Conservation (phyloP, 2,329 filamentous ascomycete genomes). For the Colletotrichum costaricense region DNA sequence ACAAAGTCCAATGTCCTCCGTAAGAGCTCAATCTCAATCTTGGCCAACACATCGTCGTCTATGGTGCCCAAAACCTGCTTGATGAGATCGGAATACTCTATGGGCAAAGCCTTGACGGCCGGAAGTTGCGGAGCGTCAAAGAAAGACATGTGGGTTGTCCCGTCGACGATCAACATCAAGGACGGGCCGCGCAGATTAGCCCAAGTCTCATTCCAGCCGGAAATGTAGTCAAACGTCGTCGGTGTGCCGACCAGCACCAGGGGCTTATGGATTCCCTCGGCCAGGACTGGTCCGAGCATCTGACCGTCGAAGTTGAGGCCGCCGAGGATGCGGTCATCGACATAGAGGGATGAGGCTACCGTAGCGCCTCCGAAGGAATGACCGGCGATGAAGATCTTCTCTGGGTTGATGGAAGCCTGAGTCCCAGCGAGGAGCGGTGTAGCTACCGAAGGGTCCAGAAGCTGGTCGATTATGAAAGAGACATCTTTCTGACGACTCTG, state of each 20-base stretch:
- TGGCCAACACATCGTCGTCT: background rate
- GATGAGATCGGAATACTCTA: background rate
- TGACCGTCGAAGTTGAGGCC: constrained; percentile 55
- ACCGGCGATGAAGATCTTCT: constrained; percentile 48
- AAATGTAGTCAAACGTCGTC: constrained; percentile 42
- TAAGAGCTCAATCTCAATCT: background rate
- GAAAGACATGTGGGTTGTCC: constrained; percentile 45
- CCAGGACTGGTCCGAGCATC: constrained; percentile 43
- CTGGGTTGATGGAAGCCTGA: background rate
- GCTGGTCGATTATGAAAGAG: constrained; percentile 49
- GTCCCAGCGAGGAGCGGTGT: background rate
- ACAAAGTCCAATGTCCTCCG: background rate
- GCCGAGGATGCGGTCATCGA: constrained; percentile 46
- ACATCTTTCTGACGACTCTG: constrained; percentile 50
- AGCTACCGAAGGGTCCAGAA: constrained; percentile 30
- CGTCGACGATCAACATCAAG: constrained; percentile 40
- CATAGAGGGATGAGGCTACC: constrained; percentile 44
- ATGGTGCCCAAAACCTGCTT: constrained; percentile 7
- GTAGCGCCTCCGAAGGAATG: constrained; percentile 53
- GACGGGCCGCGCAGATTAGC: constrained; percentile 40
- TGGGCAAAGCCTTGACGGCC: background rate
- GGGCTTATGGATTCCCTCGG: constrained; percentile 41
- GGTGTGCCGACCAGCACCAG: constrained; percentile 45
- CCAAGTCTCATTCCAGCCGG: constrained; percentile 45
- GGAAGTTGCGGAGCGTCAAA: constrained; percentile 39